Conservation (phyloP, 2,329 filamentous ascomycete genomes). For the Xylaria sp. region DNA sequence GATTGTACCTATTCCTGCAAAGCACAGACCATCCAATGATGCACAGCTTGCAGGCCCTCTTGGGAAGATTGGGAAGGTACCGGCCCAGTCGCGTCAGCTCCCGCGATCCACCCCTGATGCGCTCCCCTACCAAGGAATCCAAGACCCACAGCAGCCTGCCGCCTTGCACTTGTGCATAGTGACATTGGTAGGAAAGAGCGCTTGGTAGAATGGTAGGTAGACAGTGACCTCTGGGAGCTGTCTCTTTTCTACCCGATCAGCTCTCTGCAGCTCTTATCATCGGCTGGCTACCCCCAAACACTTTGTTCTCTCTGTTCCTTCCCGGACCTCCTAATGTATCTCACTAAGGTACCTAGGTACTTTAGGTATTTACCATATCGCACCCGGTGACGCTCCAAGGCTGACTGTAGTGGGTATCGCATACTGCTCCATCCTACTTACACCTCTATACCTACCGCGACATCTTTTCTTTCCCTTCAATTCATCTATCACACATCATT, state of each 20-base stretch:
- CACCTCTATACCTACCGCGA: background rate
- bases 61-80: conserved; percentile 27
- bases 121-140: conserved; percentile 8
- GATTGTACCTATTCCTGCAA: background rate
- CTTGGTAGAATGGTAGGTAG: background rate
- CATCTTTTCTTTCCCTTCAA: background rate
- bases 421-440: conserved; percentile 4
- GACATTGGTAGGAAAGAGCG: background rate
- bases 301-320: background rate
- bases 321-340: background rate
- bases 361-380: background rate
- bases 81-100: conserved; percentile 43
- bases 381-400: conserved; percentile 11
- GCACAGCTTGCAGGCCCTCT: conserved; percentile 29
- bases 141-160: conserved; percentile 19
- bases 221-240: background rate
- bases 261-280: background rate
- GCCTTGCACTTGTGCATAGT: background rate
- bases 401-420: conserved; percentile 14
- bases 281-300: background rate
- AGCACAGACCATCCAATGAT: conserved; percentile 41
- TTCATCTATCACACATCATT: background rate
- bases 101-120: conserved; percentile 31
- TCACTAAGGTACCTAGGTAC: background rate
- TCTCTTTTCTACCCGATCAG: background rate